A percentile compares a stretch with the other conserved stretches of the same genome.
phyloP scores from a whole-genome alignment of 805 yeast genomes.

The Ogataea corticis region DNA sequence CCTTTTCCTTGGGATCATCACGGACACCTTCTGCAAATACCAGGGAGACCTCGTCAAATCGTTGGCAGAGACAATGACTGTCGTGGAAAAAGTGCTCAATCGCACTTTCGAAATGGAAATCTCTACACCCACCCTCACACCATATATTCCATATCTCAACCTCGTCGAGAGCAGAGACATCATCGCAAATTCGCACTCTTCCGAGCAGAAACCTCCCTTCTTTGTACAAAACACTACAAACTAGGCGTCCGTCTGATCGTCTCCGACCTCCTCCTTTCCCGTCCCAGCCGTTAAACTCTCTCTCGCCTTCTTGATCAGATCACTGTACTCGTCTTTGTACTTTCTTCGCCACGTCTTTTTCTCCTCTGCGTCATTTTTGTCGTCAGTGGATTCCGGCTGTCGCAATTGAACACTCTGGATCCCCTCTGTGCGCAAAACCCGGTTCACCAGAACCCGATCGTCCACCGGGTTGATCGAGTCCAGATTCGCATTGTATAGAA shows the following conservation, averaged over 20 bases:
- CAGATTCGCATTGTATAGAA: conserved; percentile 76
- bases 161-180: conserved; percentile 43
- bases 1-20: conserved; percentile 60
- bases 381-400: conserved; percentile 13
- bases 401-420: conserved; percentile 22
- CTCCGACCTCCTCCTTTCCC: conserved; percentile 1
- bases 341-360: conserved; percentile 24
- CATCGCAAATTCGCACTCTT: not conserved
- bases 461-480: conserved; percentile 69
- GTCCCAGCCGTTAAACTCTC: conserved; percentile 13
- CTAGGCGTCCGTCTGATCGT: not conserved
- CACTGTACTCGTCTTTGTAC: conserved; percentile 25
- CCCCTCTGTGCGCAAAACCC: conserved; percentile 68
- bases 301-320: conserved; percentile 29
- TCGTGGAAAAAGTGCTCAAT: conserved; percentile 43
- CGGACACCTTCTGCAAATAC: conserved; percentile 46
- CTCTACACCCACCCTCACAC: no score
- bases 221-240: no score
- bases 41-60: conserved; percentile 32
- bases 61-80: conserved; percentile 40
- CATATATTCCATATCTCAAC: conserved; percentile 44
- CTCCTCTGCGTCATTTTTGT: conserved; percentile 24
- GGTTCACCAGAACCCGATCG: conserved; percentile 53
- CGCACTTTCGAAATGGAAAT: conserved; percentile 35
- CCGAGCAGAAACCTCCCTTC: no score